These are phyloP conservation scores for Lentinula detonsa DNA, from an alignment of 768 basidiomycete genomes.

Conservation along the genomic window DNA sequence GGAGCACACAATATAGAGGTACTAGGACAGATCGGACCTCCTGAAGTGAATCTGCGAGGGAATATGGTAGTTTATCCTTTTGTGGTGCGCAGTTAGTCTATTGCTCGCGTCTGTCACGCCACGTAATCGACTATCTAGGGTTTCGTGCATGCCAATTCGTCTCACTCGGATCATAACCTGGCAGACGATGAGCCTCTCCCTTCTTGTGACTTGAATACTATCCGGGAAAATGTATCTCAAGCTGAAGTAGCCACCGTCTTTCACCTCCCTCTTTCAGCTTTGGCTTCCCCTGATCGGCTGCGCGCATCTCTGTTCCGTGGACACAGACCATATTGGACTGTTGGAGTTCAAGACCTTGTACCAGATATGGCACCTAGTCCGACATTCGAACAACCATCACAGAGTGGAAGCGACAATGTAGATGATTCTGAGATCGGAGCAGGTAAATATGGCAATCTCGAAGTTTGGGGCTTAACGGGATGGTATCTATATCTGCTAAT, in stretches of 20 bases:
- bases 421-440: conserved; percentile 35
- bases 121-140: conserved; percentile 10
- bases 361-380: conserved; percentile 1
- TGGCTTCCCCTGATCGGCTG: conserved; percentile 42
- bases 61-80: conserved; percentile 69
- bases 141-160: conserved; percentile 20
- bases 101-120: neutral
- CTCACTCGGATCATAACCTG: conserved; percentile 10
- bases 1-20: conserved; percentile 54
- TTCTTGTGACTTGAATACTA: conserved; percentile 47
- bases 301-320: conserved; percentile 52
- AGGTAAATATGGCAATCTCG: conserved; percentile 41
- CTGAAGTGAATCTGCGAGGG: conserved; percentile 51
- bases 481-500: conserved; percentile 72
- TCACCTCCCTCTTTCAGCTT: conserved; percentile 57
- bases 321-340: conserved; percentile 52
- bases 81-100: conserved; percentile 46
- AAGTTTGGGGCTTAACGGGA: conserved; percentile 82
- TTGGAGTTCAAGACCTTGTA: conserved; percentile 62
- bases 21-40: conserved; percentile 58
- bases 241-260: conserved; percentile 66
- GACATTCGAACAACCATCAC: neutral
- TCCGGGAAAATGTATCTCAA: conserved; percentile 41
- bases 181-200: conserved; percentile 43
- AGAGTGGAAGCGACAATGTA: neutral